Conservation (phyloP, 192 early-diverging fungal genomes). For the Globomyces pollinis-pini region DNA sequence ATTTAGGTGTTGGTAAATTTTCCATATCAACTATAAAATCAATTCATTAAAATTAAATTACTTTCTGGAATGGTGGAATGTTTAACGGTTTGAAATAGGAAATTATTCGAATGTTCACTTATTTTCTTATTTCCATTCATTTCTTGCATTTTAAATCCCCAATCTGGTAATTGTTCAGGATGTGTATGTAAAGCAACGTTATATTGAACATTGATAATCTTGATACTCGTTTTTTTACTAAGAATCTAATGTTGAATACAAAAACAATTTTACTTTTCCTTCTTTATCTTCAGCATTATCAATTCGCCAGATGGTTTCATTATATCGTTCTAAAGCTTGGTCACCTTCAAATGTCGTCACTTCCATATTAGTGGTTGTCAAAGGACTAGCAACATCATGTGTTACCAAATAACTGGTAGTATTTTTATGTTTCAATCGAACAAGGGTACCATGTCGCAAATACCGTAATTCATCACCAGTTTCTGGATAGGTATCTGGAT, state of each 20-base stretch:
- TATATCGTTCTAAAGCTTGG: slow-evolving; percentile 35
- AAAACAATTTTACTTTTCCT: slow-evolving; percentile 19
- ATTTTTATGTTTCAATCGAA: slow-evolving; percentile 52
- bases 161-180: slow-evolving; percentile 63
- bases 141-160: slow-evolving; percentile 84
- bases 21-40: slow-evolving; percentile 6
- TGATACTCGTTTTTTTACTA: slow-evolving; percentile 38
- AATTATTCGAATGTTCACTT: slow-evolving; percentile 62
- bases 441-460: slow-evolving; percentile 47
- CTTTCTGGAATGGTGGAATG: slow-evolving; percentile 50
- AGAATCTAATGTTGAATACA: no score
- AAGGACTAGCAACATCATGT: slow-evolving; percentile 71
- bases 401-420: slow-evolving; percentile 57
- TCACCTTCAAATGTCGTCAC: slow-evolving; percentile 51
- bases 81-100: slow-evolving; percentile 71
- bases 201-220: slow-evolving; percentile 68
- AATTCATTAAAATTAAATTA: slow-evolving; percentile 15
- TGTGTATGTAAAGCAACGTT: slow-evolving; percentile 75
- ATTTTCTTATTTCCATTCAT: slow-evolving; percentile 89
- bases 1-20: neutral
- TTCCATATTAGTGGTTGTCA: slow-evolving; percentile 75
- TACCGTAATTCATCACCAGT: slow-evolving; percentile 37
- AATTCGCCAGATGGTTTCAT: slow-evolving; percentile 49
- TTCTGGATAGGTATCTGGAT: slow-evolving; percentile 14
- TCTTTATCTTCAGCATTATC: slow-evolving; percentile 24